phyloP scores from a whole-genome alignment of 179 eudicot genomes.

The Drosera spatulata region DNA sequence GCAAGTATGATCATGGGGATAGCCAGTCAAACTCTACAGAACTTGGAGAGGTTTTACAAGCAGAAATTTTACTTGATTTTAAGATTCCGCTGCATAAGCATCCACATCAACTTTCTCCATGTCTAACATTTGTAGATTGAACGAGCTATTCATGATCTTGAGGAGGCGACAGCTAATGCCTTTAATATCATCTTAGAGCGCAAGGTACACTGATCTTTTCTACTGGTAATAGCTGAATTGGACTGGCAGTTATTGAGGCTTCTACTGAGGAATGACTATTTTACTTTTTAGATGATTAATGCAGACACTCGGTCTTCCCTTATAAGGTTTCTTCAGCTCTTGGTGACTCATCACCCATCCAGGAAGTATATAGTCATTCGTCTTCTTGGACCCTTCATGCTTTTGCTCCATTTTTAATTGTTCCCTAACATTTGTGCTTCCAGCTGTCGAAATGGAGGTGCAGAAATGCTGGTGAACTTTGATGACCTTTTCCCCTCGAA shows the following conservation, averaged over 20 bases:
- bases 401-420: slow-evolving; percentile 4
- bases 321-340: slow-evolving; percentile 69
- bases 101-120: slow-evolving; percentile 2
- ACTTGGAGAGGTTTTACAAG: slow-evolving; percentile 58
- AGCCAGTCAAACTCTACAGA: slow-evolving; percentile 53
- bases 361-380: slow-evolving; percentile 40
- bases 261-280: slow-evolving; percentile 8
- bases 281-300: slow-evolving; percentile 65
- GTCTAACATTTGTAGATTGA: slow-evolving; percentile 43
- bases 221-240: background rate
- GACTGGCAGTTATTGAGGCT: background rate
- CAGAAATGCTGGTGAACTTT: slow-evolving; percentile 79
- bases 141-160: slow-evolving; percentile 78
- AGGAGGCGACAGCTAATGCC: slow-evolving; percentile 82
- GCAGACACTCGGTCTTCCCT: slow-evolving; percentile 68
- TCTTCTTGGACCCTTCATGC: background rate
- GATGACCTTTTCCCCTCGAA: slow-evolving; percentile 62
- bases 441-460: slow-evolving; percentile 96
- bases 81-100: background rate
- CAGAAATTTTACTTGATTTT: slow-evolving; percentile 7
- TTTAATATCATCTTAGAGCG: slow-evolving; percentile 69
- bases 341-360: slow-evolving; percentile 94
- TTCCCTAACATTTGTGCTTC: slow-evolving; percentile 7
- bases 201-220: slow-evolving; percentile 39
- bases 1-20: slow-evolving; percentile 72